Conservation (phyloP, 2,329 filamentous ascomycete genomes). For the Fusarium equiseti region DNA sequence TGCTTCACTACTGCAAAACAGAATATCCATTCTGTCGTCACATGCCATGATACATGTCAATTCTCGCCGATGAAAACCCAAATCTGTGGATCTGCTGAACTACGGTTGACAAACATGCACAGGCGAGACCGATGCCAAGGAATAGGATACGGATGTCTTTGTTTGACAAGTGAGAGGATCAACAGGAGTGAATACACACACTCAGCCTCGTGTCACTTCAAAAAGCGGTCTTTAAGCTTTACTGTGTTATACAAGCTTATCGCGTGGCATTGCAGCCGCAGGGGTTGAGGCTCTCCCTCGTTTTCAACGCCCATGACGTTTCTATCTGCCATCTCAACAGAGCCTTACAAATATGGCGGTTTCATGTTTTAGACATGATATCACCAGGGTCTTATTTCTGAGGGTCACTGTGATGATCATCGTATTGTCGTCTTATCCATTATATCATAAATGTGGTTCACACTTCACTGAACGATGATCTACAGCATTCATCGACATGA, state of each 20-base stretch:
- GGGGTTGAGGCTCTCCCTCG: constrained; percentile 19
- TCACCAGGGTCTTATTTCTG: constrained; percentile 22
- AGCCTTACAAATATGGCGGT: constrained; percentile 31
- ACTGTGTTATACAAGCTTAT: constrained; percentile 26
- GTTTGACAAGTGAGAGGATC: constrained; percentile 12
- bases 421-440: constrained; percentile 8
- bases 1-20: not conserved
- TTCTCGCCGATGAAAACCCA: constrained; percentile 37
- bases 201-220: constrained; percentile 23
- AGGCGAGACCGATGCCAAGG: constrained; percentile 39
- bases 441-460: constrained; percentile 41
- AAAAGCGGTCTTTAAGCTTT: constrained; percentile 16
- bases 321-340: constrained; percentile 11
- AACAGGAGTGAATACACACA: not conserved
- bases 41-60: constrained; percentile 25
- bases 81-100: constrained; percentile 40
- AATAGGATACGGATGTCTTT: constrained; percentile 30
- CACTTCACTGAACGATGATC: not conserved
- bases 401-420: constrained; percentile 25
- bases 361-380: constrained; percentile 38
- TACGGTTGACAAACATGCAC: constrained; percentile 9
- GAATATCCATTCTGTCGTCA: constrained; percentile 32
- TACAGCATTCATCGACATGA: constrained; percentile 1
- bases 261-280: constrained; percentile 38
- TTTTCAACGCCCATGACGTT: constrained; percentile 31